Base-by-base conservation (phyloP, 371 early-diverging fungal genomes). In the Vairimorpha necatrix region DNA sequence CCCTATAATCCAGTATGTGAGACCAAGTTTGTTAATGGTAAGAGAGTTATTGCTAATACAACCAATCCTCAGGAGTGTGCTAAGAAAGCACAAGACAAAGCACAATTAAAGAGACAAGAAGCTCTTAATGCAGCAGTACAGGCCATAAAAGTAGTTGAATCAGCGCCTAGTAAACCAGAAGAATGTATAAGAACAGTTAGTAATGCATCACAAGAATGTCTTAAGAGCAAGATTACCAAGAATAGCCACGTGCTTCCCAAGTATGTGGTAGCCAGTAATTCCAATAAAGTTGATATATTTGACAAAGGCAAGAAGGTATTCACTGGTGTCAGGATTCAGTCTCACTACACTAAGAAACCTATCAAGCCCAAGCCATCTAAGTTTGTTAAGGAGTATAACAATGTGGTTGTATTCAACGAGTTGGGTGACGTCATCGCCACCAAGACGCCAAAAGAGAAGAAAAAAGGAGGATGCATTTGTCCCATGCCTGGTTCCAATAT, bases 171-270 rank as follows among this genome's bases (percentile, higher is more conserved):
- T 33, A 42, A 46, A 26, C 18, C 33, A 2, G 38, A 33, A 20
- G 38, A 66, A 28, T 66, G 66, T 66, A 38, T 66, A 18, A 66
- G 33, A 38, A 42, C 46, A 9, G 66, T 66, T 11, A 33, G 34
- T 46, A 9, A 18, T 16, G 18, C n/a, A 22, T 30, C 26, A n/a
- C 34, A 26, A 14, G 24, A 38, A 42, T 66, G 66, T 46, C 22
- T 66, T 26, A 47, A 22, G n/a, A 46, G 2, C 2, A 66, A 66
- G 26, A 16, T 66, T 6, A 9, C 18, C 11, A 47, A 66, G 34
- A 42, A 46, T 28, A 4, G 22, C 14, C 11, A 66, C 18, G 46
- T 2, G 16, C 24, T 42, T 30, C 66, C 66, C 18, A 42, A 22
- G 46, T 66, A 66, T 28, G 26, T 38, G 28, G 66, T 66, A n/a